Base-by-base conservation (phyloP, 306 rosid species). In the Spatholobus suberectus region DNA sequence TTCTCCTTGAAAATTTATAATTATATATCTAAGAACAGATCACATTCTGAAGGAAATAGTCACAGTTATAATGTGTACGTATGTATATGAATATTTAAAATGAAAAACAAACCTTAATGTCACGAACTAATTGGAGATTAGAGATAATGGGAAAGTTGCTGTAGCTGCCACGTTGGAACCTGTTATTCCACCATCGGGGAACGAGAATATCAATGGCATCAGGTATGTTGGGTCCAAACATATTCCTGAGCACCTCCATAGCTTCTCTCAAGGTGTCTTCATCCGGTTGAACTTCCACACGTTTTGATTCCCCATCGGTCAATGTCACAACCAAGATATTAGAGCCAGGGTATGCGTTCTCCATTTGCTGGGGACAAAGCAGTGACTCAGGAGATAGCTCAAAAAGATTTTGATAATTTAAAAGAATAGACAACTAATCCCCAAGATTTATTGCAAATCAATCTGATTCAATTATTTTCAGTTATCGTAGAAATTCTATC, bases 101-200 rank as follows among this genome's bases (percentile, higher is more conserved):
- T 35, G 35, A 57, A 9, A 51, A 77, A 73, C 82, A 75, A 35
- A 94, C 98, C 97, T 92, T 94, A 11, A 91, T 90, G 80, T 86
- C 79, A 66, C 73, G 91, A 72, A 90, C 84, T 21, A 71, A 75
- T 86, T 86, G 89, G 40, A 66, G 84, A 73, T 89, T 85, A 13
- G 94, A 87, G 84, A 91, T 81, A 38, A 95, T 77, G 10, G 97
- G 97, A 44, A 88, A 95, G 85, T 95, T 93, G 86, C 98, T 95
- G 85, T 95, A 95, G 94, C 98, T 92, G 73, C 98, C 96, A 14
- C 98, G 81, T 80, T 93, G 98, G 80, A 95, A 93, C 82, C 98
- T 90, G 87, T 95, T 92, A 82, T 82, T 89, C 90, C 91, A 95
- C 98, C 98, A 95, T 41, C 90, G 86, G 35, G 98, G 98, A 44